Evolutionary conservation across 2,329 filamentous ascomycete species (phyloP), one percentile per base, ranked within the genome.

Genomic region (Hortaea sp.): DNA sequence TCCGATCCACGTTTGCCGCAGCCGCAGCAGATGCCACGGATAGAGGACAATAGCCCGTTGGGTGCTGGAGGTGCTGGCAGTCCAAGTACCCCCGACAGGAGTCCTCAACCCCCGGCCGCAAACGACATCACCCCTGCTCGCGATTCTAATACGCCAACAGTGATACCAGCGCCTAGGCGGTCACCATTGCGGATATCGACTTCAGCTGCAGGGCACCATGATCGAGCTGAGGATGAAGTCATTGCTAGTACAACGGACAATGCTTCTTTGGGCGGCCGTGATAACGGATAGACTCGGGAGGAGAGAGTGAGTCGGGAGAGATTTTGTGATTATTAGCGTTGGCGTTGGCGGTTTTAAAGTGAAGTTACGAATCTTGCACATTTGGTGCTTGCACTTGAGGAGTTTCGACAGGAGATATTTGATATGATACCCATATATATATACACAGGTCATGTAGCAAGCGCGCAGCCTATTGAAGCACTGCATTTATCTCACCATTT

Each of bases 41-140:
- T 41, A 29, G 13, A 30, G 38, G 37, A 40, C 35, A 10, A n/a
- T 40, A 43, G 37, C 7, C 47, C 44, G 9, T 34, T 54, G 5
- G 46, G 44, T 6, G 48, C 55, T 6, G 44, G 44, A 6, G 49
- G 28, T 35, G 31, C 38, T 32, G 38, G 20, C 31, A 27, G 32
- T 42, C 39, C 37, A 39, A 28, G 42, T 35, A 32, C 30, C 41
- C 6, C 7, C 44, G 7, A 34, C 7, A 20, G 28, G 9, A 39
- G 20, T 28, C 12, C 38, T 28, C 42, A n/a, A 5, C 56, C 59
- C 7, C 58, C 59, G 5, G 52, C 57, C 27, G 59, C 58, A 4
- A 56, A 60, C 38, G 59, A 61, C 38, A 57, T 62, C 37, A 59
- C 51, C 42, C 57, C 59, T n/a, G 51, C 49, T 7, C 43, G 44